Evolutionary conservation across 768 basidiomycete species (phyloP).

Genomic region (Psilocybe cubensis): DNA sequence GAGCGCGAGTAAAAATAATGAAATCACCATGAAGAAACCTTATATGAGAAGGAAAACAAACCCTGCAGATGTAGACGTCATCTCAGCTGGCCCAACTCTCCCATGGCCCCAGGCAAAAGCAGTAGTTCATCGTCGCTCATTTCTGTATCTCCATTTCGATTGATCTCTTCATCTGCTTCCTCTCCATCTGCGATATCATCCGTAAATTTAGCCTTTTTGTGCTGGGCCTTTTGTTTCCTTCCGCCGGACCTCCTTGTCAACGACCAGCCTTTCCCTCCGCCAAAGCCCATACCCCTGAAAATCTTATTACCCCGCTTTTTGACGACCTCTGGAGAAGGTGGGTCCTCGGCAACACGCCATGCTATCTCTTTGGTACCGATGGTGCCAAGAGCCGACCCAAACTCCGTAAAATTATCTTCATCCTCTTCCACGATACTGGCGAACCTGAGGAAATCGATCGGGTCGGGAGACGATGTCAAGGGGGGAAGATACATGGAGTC

Average conservation of each 20-base stretch:
- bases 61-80: background rate
- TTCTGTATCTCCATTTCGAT: constrained; percentile 11
- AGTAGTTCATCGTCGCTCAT: constrained; percentile 29
- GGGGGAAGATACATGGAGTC: constrained; percentile 25
- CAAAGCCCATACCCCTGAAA: constrained; percentile 11
- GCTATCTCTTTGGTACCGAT: constrained; percentile 8
- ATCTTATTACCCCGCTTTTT: constrained; percentile 18
- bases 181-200: constrained; percentile 14
- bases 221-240: constrained; percentile 13
- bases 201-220: constrained; percentile 17
- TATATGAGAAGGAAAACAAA: background rate
- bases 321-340: constrained; percentile 36
- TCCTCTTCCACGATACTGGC: constrained; percentile 19
- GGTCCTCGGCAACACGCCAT: constrained; percentile 40
- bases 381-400: background rate
- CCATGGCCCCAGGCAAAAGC: constrained; percentile 15
- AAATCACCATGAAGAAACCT: background rate
- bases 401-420: constrained; percentile 15
- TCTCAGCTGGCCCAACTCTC: constrained; percentile 3
- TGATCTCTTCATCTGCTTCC: constrained; percentile 12
- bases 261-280: constrained; percentile 1
- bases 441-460: constrained; percentile 27
- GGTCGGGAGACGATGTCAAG: constrained; percentile 26
- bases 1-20: background rate
- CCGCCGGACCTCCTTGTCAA: background rate